Percentiles rank a stretch among this genome's conserved stretches.
These are phyloP conservation scores for Fusarium luffae DNA, from an alignment of 2,329 filamentous ascomycete species.

Conservation along the genomic window DNA sequence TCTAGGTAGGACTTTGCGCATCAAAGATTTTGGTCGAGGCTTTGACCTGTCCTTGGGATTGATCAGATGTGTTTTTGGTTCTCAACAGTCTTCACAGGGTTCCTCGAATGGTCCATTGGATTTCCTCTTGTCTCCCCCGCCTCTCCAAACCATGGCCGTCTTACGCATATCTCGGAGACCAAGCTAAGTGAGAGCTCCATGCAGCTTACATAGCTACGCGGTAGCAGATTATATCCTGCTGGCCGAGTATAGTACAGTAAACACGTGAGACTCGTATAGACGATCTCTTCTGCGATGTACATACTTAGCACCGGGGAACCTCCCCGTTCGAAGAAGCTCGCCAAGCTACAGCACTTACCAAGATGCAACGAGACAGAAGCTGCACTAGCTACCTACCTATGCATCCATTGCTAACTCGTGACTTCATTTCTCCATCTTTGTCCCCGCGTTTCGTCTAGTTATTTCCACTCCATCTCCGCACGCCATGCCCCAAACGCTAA, in stretches of 20 bases:
- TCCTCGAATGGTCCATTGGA: neutral
- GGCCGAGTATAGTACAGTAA: neutral
- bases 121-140: neutral
- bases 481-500: neutral
- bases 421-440: conserved; percentile 34
- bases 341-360: neutral
- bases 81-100: neutral
- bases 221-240: neutral
- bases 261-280: neutral
- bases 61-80: neutral
- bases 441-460: conserved; percentile 12
- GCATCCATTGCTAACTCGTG: conserved; percentile 20
- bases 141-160: conserved; percentile 16
- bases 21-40: conserved; percentile 15
- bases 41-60: neutral
- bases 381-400: conserved; percentile 3
- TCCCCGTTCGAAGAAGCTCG: conserved; percentile 6
- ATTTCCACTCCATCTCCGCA: conserved; percentile 5
- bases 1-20: conserved; percentile 25
- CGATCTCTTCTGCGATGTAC: neutral
- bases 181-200: conserved; percentile 16
- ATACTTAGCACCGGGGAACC: neutral
- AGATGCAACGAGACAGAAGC: neutral
- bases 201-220: conserved; percentile 18
- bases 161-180: conserved; percentile 17